These are phyloP conservation scores for Microstegium vimineum DNA, from an alignment of 176 grass and related monocot genomes.

Conservation along the genomic window DNA sequence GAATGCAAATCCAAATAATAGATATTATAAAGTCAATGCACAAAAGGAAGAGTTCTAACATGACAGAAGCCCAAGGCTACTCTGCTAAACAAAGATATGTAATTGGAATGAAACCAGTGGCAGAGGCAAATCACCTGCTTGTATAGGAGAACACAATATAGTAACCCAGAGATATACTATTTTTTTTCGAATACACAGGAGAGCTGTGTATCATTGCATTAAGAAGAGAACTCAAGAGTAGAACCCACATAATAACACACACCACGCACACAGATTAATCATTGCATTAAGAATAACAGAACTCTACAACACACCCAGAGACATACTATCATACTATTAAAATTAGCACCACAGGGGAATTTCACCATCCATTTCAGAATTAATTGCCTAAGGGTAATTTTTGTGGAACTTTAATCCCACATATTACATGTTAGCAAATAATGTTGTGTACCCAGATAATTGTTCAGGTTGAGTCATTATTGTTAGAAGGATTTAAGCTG, in stretches of 20 bases:
- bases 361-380: background rate
- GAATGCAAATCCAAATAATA: slow-evolving; percentile 6
- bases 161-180: background rate
- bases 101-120: background rate
- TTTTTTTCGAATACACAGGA: background rate
- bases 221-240: background rate
- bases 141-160: background rate
- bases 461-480: background rate
- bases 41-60: background rate
- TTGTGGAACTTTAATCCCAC: slow-evolving; percentile 5
- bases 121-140: background rate
- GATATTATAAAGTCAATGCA: background rate
- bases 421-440: background rate
- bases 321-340: background rate
- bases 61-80: background rate
- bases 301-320: background rate
- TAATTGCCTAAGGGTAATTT: background rate
- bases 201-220: background rate
- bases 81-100: slow-evolving; percentile 1
- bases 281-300: background rate
- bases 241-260: background rate
- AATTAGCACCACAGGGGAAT: background rate
- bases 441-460: background rate
- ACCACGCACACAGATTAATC: background rate
- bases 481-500: background rate